Evolutionary conservation across 1,284 basidiomycete species (phyloP).

Genomic region (Tetrapyrgos nigripes): DNA sequence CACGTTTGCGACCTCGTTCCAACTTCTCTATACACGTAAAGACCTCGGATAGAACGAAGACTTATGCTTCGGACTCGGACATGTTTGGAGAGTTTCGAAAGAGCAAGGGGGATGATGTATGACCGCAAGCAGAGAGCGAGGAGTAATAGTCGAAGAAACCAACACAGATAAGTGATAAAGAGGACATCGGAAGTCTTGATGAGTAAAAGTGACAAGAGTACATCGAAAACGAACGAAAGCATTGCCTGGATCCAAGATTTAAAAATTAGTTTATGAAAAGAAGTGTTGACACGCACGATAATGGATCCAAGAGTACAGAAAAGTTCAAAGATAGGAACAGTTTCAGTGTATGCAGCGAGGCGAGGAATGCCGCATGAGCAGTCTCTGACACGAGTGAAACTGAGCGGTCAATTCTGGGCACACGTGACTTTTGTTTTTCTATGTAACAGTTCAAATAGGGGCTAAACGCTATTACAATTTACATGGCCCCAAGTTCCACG

Average conservation of each 20-base stretch:
- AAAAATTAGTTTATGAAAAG: neutral
- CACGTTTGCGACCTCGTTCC: slow-evolving; percentile 57
- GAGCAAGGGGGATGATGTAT: slow-evolving; percentile 67
- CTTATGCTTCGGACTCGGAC: slow-evolving; percentile 75
- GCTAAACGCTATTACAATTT: too few species aligned
- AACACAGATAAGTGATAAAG: slow-evolving; percentile 49
- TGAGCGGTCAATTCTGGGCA: too few species aligned
- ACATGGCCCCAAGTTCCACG: too few species aligned
- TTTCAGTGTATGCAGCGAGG: neutral
- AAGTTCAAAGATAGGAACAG: neutral
- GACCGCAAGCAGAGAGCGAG: slow-evolving; percentile 65
- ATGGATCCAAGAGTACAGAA: neutral
- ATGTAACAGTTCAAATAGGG: too few species aligned
- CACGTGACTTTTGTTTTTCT: too few species aligned
- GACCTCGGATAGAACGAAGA: slow-evolving; percentile 74
- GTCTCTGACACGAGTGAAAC: too few species aligned
- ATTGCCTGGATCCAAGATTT: slow-evolving; percentile 4
- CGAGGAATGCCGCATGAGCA: too few species aligned
- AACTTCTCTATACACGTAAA: slow-evolving; percentile 52
- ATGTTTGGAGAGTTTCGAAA: slow-evolving; percentile 62
- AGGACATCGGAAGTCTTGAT: slow-evolving; percentile 39
- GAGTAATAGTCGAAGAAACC: slow-evolving; percentile 53
- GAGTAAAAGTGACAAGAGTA: slow-evolving; percentile 28
- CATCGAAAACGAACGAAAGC: slow-evolving; percentile 4
- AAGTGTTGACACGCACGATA: neutral